Conservation (phyloP, 1,139 yeast genomes). For the Diutina catenulata region DNA sequence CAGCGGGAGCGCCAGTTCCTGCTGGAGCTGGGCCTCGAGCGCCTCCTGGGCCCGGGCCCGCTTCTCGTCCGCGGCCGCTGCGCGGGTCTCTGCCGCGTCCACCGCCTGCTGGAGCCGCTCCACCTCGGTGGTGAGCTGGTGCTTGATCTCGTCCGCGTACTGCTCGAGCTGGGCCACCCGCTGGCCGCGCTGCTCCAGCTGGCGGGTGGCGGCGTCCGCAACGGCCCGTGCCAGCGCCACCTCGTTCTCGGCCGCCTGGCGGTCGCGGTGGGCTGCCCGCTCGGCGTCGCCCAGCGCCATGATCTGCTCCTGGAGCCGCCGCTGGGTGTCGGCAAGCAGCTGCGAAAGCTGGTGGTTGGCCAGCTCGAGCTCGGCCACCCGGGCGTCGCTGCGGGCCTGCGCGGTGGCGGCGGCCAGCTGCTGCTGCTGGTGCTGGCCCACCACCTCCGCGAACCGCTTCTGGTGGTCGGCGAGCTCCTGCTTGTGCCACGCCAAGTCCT, state of each 20-base stretch:
- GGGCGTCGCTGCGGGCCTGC: constrained; percentile 17
- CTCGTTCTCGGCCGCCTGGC: constrained; percentile 50
- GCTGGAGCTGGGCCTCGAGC: not conserved
- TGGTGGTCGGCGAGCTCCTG: constrained; percentile 30
- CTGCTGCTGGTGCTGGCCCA: constrained; percentile 30
- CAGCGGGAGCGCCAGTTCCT: not conserved
- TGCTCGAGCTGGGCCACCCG: constrained; percentile 39
- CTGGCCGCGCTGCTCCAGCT: constrained; percentile 32
- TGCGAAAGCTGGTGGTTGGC: constrained; percentile 10
- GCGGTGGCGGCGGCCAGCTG: constrained; percentile 19
- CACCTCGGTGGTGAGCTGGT: constrained; percentile 22
- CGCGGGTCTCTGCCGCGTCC: constrained; percentile 7
- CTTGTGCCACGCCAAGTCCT: constrained; percentile 39
- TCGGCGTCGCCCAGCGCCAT: constrained; percentile 22
- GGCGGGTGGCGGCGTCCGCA: constrained; percentile 43
- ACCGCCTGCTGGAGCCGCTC: constrained; percentile 24
- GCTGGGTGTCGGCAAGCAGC: constrained; percentile 19
- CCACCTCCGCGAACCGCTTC: constrained; percentile 24
- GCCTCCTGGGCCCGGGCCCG: constrained; percentile 1
- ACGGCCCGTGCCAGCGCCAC: constrained; percentile 53
- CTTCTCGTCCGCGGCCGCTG: constrained; percentile 20
- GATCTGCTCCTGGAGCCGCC: constrained; percentile 34
- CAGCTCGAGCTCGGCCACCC: constrained; percentile 15
- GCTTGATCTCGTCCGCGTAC: constrained; percentile 29
- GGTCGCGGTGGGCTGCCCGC: constrained; percentile 20